phyloP scores from a whole-genome alignment of 352 stramenopile species.

The Pythium aristosporum region DNA sequence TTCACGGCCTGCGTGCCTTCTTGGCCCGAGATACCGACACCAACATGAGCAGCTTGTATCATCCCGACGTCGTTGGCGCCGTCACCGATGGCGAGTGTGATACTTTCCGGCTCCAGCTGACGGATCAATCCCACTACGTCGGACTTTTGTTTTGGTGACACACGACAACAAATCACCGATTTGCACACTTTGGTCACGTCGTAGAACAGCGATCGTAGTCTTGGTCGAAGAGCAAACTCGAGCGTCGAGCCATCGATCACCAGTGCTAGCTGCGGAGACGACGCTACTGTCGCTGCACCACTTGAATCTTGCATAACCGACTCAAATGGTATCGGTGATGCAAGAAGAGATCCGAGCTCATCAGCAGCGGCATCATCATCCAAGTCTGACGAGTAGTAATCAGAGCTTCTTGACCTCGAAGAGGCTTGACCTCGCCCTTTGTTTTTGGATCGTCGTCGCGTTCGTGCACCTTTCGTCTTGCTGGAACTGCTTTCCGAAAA shows the following conservation, averaged over 20 bases:
- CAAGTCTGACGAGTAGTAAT: slow-evolving; percentile 12
- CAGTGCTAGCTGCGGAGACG: slow-evolving; percentile 50
- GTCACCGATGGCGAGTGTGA: slow-evolving; percentile 93
- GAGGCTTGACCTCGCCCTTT: neutral
- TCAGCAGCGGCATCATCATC: slow-evolving; percentile 30
- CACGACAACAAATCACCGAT: slow-evolving; percentile 87
- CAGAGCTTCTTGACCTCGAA: neutral
- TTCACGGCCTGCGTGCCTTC: slow-evolving; percentile 94
- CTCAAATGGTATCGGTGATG: neutral
- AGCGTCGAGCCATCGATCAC: slow-evolving; percentile 94
- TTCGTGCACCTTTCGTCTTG: neutral
- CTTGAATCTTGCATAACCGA: neutral
- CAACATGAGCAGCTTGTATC: slow-evolving; percentile 92
- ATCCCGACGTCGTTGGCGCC: slow-evolving; percentile 97
- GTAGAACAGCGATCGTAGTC: slow-evolving; percentile 60
- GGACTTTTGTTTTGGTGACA: slow-evolving; percentile 88
- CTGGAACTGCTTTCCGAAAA: neutral
- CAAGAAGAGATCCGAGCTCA: slow-evolving; percentile 19
- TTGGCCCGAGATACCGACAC: slow-evolving; percentile 91
- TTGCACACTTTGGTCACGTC: slow-evolving; percentile 65
- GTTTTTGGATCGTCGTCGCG: slow-evolving; percentile 2
- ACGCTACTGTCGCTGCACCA: neutral
- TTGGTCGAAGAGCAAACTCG: slow-evolving; percentile 54
- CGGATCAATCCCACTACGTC: slow-evolving; percentile 82
- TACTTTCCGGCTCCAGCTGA: slow-evolving; percentile 58